Percentiles rank a stretch among this genome's conserved stretches.
These are phyloP conservation scores for Drechmeria coniospora DNA, from an alignment of 2,329 filamentous ascomycete genomes.

Conservation along the genomic window DNA sequence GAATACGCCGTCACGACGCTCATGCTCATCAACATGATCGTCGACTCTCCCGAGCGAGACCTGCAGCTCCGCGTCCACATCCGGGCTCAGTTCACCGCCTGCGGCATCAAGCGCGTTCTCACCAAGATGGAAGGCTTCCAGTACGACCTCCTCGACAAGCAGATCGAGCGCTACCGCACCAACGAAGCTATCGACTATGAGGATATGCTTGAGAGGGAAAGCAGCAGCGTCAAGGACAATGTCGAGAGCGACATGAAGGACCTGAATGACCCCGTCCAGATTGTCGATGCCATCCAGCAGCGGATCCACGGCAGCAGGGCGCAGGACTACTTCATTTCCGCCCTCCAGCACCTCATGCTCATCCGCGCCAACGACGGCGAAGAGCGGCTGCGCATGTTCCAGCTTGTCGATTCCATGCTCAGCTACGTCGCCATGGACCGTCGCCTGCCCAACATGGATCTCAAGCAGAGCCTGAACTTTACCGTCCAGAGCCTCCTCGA, in stretches of 20 bases:
- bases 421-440: conserved; percentile 98
- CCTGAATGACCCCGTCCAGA: conserved; percentile 81
- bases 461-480: conserved; percentile 95
- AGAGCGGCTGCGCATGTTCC: conserved; percentile 87
- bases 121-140: conserved; percentile 97
- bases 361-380: conserved; percentile 86
- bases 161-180: conserved; percentile 81
- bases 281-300: conserved; percentile 81
- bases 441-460: conserved; percentile 85
- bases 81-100: conserved; percentile 87
- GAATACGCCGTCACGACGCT: conserved; percentile 94
- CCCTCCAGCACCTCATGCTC: conserved; percentile 85
- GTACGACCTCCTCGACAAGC: conserved; percentile 96
- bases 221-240: conserved; percentile 77
- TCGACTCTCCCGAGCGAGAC: conserved; percentile 81
- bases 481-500: conserved; percentile 91
- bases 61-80: conserved; percentile 87
- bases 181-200: conserved; percentile 98
- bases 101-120: conserved; percentile 85
- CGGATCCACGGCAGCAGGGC: conserved; percentile 71
- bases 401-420: conserved; percentile 96
- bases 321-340: conserved; percentile 90
- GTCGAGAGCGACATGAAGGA: conserved; percentile 79
- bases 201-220: conserved; percentile 84
- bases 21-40: conserved; percentile 90